phyloP scores from a whole-genome alignment of 2,329 filamentous ascomycete species.

The Botrytis galanthina region DNA sequence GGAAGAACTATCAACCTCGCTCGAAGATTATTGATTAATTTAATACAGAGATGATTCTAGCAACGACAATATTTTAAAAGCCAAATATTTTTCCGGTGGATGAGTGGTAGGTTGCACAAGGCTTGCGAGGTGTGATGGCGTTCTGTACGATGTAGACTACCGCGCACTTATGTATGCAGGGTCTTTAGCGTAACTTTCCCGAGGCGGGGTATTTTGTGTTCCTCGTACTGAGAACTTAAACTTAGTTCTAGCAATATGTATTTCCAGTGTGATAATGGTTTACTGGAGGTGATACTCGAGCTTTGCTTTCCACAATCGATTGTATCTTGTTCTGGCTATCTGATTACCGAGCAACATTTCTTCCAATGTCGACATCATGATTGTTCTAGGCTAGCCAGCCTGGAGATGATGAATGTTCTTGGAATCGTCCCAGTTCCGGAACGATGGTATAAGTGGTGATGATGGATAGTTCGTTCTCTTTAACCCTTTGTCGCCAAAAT shows the following conservation, averaged over 20 bases:
- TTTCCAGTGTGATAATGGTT: no score
- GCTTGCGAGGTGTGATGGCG: neutral
- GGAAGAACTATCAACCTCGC: neutral
- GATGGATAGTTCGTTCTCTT: neutral
- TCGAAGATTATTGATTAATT: neutral
- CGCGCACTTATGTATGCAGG: neutral
- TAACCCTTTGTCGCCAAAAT: neutral
- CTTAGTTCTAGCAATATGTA: neutral
- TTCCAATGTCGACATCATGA: neutral
- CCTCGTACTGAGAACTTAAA: neutral
- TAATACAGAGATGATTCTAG: neutral
- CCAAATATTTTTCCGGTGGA: neutral
- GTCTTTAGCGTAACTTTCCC: neutral
- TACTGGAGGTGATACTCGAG: neutral
- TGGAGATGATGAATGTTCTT: neutral
- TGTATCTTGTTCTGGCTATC: neutral
- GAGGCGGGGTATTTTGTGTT: neutral
- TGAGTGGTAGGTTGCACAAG: neutral
- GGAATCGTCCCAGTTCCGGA: neutral
- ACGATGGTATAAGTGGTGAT: no score
- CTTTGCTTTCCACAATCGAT: neutral
- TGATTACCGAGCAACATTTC: neutral
- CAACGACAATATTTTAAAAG: neutral
- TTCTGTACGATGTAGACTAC: neutral
- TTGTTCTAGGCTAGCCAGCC: neutral